Percentiles rank a stretch among this genome's conserved stretches.
phyloP scores from a whole-genome alignment of 441 rosid genomes.

The Adansonia madagascariensis region DNA sequence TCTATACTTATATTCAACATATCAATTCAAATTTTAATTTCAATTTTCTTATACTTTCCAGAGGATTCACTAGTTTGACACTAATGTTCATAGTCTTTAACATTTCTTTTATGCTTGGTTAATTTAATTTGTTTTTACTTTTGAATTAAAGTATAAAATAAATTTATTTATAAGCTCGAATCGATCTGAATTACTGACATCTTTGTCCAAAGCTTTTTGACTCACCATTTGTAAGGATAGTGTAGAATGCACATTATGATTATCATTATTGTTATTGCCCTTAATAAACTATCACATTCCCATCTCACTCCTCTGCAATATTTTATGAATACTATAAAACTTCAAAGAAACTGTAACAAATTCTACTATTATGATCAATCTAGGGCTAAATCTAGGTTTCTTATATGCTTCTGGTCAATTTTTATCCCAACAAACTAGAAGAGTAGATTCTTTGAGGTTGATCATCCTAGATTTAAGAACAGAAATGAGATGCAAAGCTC shows the following conservation, averaged over 20 bases:
- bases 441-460: background rate
- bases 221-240: no score
- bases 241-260: no score
- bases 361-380: background rate
- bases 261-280: background rate
- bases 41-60: background rate
- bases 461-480: background rate
- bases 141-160: background rate
- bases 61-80: background rate
- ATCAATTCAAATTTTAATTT: background rate
- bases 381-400: background rate
- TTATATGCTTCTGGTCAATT: background rate
- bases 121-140: conserved; percentile 4
- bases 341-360: background rate
- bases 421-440: background rate
- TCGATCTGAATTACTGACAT: no score
- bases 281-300: background rate
- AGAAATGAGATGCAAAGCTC: background rate
- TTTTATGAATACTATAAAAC: background rate
- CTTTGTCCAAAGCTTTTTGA: no score
- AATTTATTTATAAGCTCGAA: no score
- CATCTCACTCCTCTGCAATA: background rate
- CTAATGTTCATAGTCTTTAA: background rate
- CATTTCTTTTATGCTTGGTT: background rate
- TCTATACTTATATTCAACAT: conserved; percentile 3